Base-by-base conservation (phyloP, 139 green algal species). In the Nannochloris sp. region DNA sequence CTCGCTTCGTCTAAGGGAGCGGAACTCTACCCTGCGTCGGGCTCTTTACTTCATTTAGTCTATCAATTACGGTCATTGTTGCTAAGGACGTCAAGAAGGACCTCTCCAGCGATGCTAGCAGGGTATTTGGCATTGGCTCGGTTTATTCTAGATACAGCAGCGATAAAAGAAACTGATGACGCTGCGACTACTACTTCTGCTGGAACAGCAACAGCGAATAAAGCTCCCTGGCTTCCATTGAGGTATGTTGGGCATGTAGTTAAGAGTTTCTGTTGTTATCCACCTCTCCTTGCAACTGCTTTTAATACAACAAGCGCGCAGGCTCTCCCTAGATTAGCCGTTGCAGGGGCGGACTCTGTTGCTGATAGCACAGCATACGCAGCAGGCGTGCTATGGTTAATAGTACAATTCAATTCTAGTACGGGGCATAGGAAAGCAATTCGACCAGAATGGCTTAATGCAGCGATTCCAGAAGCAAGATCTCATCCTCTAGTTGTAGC, bases 31-130 rank as follows among this genome's bases (percentile, higher is more conserved):
- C 34, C 51, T 1, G 54, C 54, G 5, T 34, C 48, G 33, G 54
- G 54, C 15, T 34, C 36, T n/a, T 15, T 65, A 44, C 32, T 72
- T 47, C 36, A 46, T 47, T 59, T 65, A 19, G 24, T 38, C 12
- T 36, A 47, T 1, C 65, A 72, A 35, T 51, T 72, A 36, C 34
- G 38, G 9, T 37, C 15, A 9, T 29, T 72, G 54, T 27, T 65
- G 37, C 7, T 36, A 35, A 19, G 48, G 30, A 59, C 48, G 9
- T 9, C 9, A 19, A 9, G 12, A 36, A 19, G 48, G 9, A 59
- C 48, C 8, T 9, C 48, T 39, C 48, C 9, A 12, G 9, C 9
- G 9, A 12, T 36, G 48, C 48, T 59, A 19, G 48, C 9, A 9
- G 48, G 9, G 12, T 59, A 59, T 36, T 9, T 12, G 9, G 48